Evolutionary conservation across 148 eudicot species (phyloP).

Genomic region (Rhododendron henanense): DNA sequence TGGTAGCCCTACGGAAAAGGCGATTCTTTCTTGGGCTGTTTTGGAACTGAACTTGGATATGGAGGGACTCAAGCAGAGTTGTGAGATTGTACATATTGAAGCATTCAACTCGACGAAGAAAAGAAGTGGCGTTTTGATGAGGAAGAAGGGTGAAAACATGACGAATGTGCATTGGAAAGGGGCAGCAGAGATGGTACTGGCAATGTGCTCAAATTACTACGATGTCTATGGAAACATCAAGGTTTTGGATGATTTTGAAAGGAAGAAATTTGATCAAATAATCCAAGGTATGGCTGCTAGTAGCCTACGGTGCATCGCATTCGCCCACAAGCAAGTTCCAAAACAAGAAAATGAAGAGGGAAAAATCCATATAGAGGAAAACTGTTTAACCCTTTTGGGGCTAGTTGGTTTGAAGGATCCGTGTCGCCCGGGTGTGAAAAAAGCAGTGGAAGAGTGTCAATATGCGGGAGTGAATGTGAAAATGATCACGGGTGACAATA

Average conservation of each 20-base stretch:
- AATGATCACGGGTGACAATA: slow-evolving; percentile 21
- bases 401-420: slow-evolving; percentile 8
- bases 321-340: slow-evolving; percentile 13
- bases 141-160: neutral
- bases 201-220: slow-evolving; percentile 20
- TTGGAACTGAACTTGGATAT: slow-evolving; percentile 13
- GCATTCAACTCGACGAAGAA: slow-evolving; percentile 17
- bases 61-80: slow-evolving; percentile 4
- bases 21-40: slow-evolving; percentile 14
- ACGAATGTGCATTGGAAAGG: slow-evolving; percentile 3
- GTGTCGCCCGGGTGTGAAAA: neutral
- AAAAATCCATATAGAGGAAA: neutral
- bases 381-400: slow-evolving; percentile 9
- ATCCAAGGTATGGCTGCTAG: slow-evolving; percentile 16
- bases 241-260: neutral
- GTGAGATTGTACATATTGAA: slow-evolving; percentile 1
- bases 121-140: slow-evolving; percentile 11
- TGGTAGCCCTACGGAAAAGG: neutral
- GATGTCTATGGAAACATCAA: slow-evolving; percentile 6
- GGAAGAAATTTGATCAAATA: slow-evolving; percentile 8
- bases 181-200: slow-evolving; percentile 15
- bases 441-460: slow-evolving; percentile 16
- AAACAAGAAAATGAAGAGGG: neutral
- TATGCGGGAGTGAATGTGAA: slow-evolving; percentile 10
- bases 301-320: slow-evolving; percentile 17